Percentiles rank a stretch among this genome's conserved stretches.
These are phyloP conservation scores for Priceomyces haplophilus DNA, from an alignment of 805 yeast genomes.

Conservation along the genomic window DNA sequence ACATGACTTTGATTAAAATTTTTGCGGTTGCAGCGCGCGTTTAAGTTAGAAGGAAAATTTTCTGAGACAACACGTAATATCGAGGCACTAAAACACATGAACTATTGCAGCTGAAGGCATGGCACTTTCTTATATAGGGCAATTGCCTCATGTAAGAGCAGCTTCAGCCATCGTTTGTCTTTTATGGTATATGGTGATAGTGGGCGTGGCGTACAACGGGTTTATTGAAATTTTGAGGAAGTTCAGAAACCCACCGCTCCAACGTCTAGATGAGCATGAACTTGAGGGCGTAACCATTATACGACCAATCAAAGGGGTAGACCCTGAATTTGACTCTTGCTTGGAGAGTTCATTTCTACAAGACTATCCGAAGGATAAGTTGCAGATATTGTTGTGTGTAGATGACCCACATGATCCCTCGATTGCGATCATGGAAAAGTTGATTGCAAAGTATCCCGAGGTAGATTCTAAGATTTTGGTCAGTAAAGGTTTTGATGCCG, in stretches of 20 bases:
- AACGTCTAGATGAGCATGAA: slow-evolving; percentile 6
- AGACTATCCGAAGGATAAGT: slow-evolving; percentile 53
- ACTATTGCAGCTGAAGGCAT: background rate
- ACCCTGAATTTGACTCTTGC: slow-evolving; percentile 68
- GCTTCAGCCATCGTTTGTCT: slow-evolving; percentile 15
- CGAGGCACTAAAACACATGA: background rate
- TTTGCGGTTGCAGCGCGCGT: background rate
- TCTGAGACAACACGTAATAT: background rate
- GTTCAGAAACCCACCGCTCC: slow-evolving; percentile 19
- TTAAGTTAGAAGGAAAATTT: background rate
- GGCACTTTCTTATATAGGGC: slow-evolving; percentile 4
- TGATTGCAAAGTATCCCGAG: slow-evolving; percentile 53
- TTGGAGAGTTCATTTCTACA: slow-evolving; percentile 67
- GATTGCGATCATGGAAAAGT: slow-evolving; percentile 48
- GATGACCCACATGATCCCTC: slow-evolving; percentile 64
- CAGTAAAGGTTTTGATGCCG: slow-evolving; percentile 16
- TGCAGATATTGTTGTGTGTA: slow-evolving; percentile 76
- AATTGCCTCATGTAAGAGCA: slow-evolving; percentile 4
- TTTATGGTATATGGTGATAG: slow-evolving; percentile 39
- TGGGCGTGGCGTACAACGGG: slow-evolving; percentile 38
- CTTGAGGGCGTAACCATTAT: slow-evolving; percentile 62
- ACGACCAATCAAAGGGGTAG: slow-evolving; percentile 82
- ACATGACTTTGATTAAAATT: background rate
- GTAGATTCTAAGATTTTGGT: slow-evolving; percentile 59
- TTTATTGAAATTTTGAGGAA: slow-evolving; percentile 34